These are phyloP conservation scores for Nyssa sinensis DNA, from an alignment of 148 eudicot species.

Conservation along the genomic window DNA sequence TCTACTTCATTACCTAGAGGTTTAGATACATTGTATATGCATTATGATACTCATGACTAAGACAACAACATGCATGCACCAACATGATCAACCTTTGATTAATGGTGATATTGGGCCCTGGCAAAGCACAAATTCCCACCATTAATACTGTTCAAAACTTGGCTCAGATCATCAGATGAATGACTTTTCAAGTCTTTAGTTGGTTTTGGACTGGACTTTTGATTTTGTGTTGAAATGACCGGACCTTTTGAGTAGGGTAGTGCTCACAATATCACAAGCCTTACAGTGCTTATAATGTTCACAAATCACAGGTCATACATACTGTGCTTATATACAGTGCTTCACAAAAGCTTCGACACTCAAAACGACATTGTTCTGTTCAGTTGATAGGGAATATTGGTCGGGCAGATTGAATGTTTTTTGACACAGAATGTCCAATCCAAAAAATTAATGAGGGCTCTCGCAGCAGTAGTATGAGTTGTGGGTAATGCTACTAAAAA, in stretches of 20 bases:
- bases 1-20: background rate
- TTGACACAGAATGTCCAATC: background rate
- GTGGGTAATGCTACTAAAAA: no score
- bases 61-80: background rate
- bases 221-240: background rate
- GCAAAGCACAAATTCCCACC: background rate
- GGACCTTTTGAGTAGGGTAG: no score
- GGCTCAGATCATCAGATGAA: no score
- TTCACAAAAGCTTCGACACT: background rate
- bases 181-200: background rate
- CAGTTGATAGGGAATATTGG: background rate
- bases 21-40: background rate
- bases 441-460: background rate
- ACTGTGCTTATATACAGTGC: background rate
- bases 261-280: no score
- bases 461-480: no score
- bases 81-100: background rate
- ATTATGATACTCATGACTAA: background rate
- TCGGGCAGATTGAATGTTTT: background rate
- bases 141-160: background rate
- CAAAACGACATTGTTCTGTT: background rate
- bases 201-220: slow-evolving; percentile 1
- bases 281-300: background rate
- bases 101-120: background rate
- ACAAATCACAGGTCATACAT: background rate